Evolutionary conservation across 2,329 filamentous ascomycete genomes (phyloP).

Genomic region (Davidsoniella neocaledoniae): DNA sequence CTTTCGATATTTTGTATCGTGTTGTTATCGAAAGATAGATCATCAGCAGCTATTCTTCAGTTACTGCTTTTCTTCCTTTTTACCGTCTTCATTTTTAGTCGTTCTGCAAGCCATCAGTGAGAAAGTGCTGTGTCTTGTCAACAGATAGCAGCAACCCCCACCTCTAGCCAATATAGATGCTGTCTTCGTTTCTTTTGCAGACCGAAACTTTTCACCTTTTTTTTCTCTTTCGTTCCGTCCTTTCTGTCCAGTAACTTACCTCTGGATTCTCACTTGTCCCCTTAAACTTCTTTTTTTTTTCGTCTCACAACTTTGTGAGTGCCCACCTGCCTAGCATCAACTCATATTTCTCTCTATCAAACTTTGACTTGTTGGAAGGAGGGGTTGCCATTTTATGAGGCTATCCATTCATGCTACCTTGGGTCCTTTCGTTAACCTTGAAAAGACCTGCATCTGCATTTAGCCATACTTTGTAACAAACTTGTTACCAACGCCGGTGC

Average conservation of each 20-base stretch:
- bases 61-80: background rate
- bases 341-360: no score
- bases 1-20: no score
- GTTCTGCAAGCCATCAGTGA: no score
- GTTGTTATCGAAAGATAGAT: background rate
- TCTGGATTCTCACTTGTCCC: background rate
- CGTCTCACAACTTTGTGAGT: background rate
- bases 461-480: no score
- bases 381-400: no score
- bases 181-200: background rate
- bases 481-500: no score
- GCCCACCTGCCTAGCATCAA: no score
- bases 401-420: no score
- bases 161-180: background rate
- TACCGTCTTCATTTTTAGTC: background rate
- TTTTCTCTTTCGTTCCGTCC: background rate
- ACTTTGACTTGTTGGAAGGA: no score
- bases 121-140: background rate
- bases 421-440: no score
- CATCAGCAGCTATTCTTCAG: background rate
- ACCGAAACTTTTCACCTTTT: background rate
- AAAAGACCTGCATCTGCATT: no score
- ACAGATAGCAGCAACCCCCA: background rate
- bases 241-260: background rate
- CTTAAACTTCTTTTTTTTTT: background rate